Conservation (phyloP, 306 rosid genomes). For the Abrus pulchellus region DNA sequence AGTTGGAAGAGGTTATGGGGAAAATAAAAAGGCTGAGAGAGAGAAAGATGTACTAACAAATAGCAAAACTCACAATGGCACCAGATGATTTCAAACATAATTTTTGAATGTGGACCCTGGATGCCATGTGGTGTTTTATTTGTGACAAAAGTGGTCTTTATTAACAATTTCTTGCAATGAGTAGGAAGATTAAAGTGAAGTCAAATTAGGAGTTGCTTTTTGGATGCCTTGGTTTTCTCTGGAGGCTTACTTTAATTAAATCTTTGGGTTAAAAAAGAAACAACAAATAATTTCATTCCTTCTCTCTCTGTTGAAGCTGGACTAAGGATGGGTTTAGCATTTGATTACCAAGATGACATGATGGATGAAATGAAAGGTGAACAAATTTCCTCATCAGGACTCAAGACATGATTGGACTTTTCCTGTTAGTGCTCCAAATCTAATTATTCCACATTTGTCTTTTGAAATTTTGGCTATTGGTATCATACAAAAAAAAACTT, state of each 20-base stretch:
- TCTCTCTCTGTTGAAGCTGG: constrained; percentile 36
- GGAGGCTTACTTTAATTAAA: constrained; percentile 47
- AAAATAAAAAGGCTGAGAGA: not conserved
- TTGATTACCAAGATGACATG: constrained; percentile 47
- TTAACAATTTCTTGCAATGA: constrained; percentile 43
- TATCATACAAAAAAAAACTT: not conserved
- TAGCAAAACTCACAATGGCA: constrained; percentile 17
- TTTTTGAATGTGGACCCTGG: constrained; percentile 40
- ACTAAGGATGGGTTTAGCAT: constrained; percentile 27
- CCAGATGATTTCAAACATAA: constrained; percentile 37
- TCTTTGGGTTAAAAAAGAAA: constrained; percentile 40
- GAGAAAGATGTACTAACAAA: not conserved
- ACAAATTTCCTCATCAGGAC: constrained; percentile 25
- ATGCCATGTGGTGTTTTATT: constrained; percentile 41
- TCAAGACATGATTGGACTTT: constrained; percentile 12
- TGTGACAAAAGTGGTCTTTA: constrained; percentile 43
- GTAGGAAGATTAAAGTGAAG: constrained; percentile 41
- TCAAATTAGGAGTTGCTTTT: constrained; percentile 54
- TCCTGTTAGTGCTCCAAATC: constrained; percentile 35
- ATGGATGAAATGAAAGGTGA: constrained; percentile 32
- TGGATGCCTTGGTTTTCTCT: constrained; percentile 59
- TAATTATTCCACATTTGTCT: constrained; percentile 33
- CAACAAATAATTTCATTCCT: constrained; percentile 31
- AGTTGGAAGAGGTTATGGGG: constrained; percentile 30
- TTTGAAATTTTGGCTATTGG: constrained; percentile 1